A percentile compares a stretch with the other conserved stretches of the same genome.
Evolutionary conservation across 345 rosid species (phyloP).

Genomic region (Stellera chamaejasme): DNA sequence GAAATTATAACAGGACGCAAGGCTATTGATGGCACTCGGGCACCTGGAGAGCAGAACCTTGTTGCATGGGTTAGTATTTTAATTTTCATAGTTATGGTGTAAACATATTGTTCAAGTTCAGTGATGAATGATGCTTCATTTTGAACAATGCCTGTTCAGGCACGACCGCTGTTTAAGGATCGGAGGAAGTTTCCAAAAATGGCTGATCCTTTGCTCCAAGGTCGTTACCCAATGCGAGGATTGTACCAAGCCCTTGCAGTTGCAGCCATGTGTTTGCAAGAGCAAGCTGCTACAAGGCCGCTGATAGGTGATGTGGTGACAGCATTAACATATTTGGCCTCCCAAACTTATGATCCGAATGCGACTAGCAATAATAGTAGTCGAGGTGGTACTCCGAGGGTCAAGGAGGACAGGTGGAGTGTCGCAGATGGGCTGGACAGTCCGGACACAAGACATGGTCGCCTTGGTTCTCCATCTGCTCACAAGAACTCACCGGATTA

Average conservation of each 20-base stretch:
- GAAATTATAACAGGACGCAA: constrained; percentile 96
- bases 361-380: constrained; percentile 46
- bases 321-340: constrained; percentile 90
- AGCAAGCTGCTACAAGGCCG: constrained; percentile 95
- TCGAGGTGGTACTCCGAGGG: constrained; percentile 63
- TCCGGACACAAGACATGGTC: constrained; percentile 43
- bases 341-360: constrained; percentile 79
- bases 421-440: constrained; percentile 65
- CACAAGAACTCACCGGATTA: constrained; percentile 82
- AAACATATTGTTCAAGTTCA: constrained; percentile 1
- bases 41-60: constrained; percentile 86
- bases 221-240: constrained; percentile 90
- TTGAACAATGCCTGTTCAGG: constrained; percentile 26
- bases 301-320: constrained; percentile 93
- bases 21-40: constrained; percentile 80
- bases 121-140: constrained; percentile 8
- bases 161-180: constrained; percentile 92
- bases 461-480: constrained; percentile 62
- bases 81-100: background rate
- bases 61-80: constrained; percentile 84
- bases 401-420: constrained; percentile 52
- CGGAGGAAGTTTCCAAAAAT: constrained; percentile 92
- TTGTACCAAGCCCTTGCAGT: constrained; percentile 97
- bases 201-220: constrained; percentile 92
- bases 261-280: constrained; percentile 98